Percentiles rank a stretch among this genome's conserved stretches.
phyloP scores from a whole-genome alignment of 2,329 filamentous ascomycete genomes.

The Aspergillus tanneri region DNA sequence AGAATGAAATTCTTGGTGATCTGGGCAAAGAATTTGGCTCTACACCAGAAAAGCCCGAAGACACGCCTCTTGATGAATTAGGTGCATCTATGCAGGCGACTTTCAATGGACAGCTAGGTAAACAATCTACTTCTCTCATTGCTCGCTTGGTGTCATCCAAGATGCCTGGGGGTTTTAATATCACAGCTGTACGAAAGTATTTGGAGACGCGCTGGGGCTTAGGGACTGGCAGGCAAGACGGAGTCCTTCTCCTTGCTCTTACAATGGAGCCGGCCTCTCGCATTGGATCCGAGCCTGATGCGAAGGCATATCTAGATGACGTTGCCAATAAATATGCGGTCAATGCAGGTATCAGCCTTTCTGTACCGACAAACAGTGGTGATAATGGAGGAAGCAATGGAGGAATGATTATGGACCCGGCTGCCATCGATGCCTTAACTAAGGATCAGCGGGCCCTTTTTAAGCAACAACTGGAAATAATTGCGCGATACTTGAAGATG shows the following conservation, averaged over 20 bases:
- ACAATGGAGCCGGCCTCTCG: conserved; percentile 90
- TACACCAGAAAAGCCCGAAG: conserved; percentile 97
- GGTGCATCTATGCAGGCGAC: conserved; percentile 94
- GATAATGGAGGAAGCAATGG: conserved; percentile 68
- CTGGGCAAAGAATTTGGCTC: conserved; percentile 98
- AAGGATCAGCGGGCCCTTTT: conserved; percentile 95
- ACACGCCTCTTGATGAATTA: conserved; percentile 92
- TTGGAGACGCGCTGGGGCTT: conserved; percentile 92
- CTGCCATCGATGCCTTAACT: conserved; percentile 91
- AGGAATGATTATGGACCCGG: conserved; percentile 99
- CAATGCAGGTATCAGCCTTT: conserved; percentile 77
- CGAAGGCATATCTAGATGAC: conserved; percentile 87
- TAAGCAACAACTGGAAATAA: conserved; percentile 96
- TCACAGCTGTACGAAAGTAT: conserved; percentile 92
- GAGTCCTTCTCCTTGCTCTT: conserved; percentile 79
- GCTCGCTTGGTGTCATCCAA: conserved; percentile 96
- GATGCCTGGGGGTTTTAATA: conserved; percentile 99
- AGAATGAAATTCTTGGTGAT: conserved; percentile 98
- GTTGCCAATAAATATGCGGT: conserved; percentile 86
- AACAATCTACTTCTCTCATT: conserved; percentile 90
- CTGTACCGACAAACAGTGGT: conserved; percentile 67
- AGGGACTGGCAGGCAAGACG: conserved; percentile 82
- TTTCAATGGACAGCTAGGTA: conserved; percentile 98
- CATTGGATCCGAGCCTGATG: conserved; percentile 84
- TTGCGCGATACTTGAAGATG: conserved; percentile 94